These are phyloP conservation scores for Diaporthe citri DNA, from an alignment of 2,329 filamentous ascomycete genomes.

Conservation along the genomic window DNA sequence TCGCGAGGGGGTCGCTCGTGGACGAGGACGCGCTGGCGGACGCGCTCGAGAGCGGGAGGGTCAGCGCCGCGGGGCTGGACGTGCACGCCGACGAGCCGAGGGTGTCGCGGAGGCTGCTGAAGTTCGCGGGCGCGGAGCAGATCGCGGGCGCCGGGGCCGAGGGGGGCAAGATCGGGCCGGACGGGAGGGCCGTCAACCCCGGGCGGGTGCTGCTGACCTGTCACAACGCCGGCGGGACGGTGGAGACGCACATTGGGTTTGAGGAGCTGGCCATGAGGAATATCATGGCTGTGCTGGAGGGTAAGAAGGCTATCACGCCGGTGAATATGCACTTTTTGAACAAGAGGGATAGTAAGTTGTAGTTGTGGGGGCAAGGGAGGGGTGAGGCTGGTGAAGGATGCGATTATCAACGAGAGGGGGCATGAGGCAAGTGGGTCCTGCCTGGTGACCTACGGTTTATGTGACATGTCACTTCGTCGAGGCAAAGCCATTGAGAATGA, in stretches of 20 bases:
- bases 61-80: constrained; percentile 71
- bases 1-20: constrained; percentile 74
- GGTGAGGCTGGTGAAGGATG: not conserved
- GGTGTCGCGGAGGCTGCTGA: constrained; percentile 61
- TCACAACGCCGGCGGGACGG: constrained; percentile 76
- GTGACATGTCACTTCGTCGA: not conserved
- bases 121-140: constrained; percentile 49
- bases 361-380: not conserved
- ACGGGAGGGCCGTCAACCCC: constrained; percentile 33
- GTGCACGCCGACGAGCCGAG: constrained; percentile 73
- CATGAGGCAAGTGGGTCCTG: not conserved
- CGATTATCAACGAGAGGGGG: not conserved
- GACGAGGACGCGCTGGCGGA: constrained; percentile 73
- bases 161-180: not conserved
- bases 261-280: constrained; percentile 77
- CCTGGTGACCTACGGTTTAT: not conserved
- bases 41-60: constrained; percentile 64
- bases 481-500: not conserved
- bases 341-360: constrained; percentile 35
- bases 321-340: constrained; percentile 71
- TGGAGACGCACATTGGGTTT: constrained; percentile 75
- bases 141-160: not conserved
- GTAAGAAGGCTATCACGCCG: constrained; percentile 66
- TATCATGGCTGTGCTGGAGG: constrained; percentile 69
- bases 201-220: constrained; percentile 71